Conservation (phyloP, 202 grass and related monocot genomes). For the Panicum hallii region DNA sequence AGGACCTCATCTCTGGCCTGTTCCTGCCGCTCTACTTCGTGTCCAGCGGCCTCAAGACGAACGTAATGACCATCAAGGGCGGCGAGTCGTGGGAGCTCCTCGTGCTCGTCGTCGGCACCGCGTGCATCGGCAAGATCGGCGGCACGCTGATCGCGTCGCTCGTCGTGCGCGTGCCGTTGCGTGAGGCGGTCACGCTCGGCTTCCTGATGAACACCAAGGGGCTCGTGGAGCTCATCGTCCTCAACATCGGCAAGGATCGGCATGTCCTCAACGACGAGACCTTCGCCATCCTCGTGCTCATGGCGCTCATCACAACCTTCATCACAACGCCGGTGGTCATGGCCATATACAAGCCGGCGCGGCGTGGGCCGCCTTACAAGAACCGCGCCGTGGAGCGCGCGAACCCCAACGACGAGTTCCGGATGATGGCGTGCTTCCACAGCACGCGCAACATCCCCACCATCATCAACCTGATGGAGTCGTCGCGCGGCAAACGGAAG, state of each 20-base stretch:
- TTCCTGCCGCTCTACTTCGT: conserved; percentile 80
- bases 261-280: conserved; percentile 72
- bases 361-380: conserved; percentile 47
- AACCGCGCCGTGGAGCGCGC: conserved; percentile 48
- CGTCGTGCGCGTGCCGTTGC: conserved; percentile 33
- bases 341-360: conserved; percentile 61
- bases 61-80: conserved; percentile 61
- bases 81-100: conserved; percentile 66
- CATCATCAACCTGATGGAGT: conserved; percentile 70
- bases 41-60: conserved; percentile 73
- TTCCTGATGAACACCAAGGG: conserved; percentile 77
- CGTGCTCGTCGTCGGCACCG: conserved; percentile 58
- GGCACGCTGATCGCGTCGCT: conserved; percentile 54
- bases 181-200: conserved; percentile 55
- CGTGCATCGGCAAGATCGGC: conserved; percentile 68
- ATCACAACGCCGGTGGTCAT: conserved; percentile 61
- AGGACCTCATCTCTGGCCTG: conserved; percentile 77
- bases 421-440: conserved; percentile 74
- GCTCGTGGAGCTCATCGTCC: conserved; percentile 61
- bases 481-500: conserved; percentile 48
- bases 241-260: conserved; percentile 61
- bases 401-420: conserved; percentile 54
- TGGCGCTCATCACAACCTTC: conserved; percentile 73
- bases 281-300: conserved; percentile 67
- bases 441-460: conserved; percentile 68